Conservation (phyloP, 805 yeast species). For the Hanseniaspora vineae region DNA sequence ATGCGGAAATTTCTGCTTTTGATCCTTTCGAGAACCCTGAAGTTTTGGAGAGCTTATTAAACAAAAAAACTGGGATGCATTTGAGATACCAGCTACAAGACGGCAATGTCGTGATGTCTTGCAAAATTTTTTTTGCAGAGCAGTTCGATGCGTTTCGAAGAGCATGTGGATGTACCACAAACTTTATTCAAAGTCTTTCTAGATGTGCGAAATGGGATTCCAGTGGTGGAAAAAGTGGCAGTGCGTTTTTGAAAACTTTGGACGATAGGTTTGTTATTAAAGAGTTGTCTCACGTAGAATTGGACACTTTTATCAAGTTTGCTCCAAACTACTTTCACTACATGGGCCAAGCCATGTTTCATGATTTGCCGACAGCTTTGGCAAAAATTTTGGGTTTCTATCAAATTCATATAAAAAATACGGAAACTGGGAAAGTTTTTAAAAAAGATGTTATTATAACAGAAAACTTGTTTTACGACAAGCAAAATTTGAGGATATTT, state of each 20-base stretch:
- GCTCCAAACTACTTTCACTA: conserved; percentile 96
- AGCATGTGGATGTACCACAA: conserved; percentile 64
- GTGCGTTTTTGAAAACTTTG: conserved; percentile 80
- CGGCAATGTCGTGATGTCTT: conserved; percentile 68
- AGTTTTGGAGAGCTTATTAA: conserved; percentile 52
- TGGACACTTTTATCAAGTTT: conserved; percentile 87
- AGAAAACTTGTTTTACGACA: conserved; percentile 87
- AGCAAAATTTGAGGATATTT: conserved; percentile 72
- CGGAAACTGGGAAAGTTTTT: conserved; percentile 59
- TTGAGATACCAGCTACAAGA: conserved; percentile 85
- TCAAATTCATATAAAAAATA: conserved; percentile 79
- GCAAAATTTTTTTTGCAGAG: conserved; percentile 90
- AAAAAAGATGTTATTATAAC: conserved; percentile 86
- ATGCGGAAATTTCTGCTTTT: background rate
- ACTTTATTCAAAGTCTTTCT: conserved; percentile 78
- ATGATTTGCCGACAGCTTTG: conserved; percentile 85
- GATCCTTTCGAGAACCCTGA: conserved; percentile 12
- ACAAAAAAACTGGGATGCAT: conserved; percentile 78
- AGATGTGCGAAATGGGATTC: conserved; percentile 94
- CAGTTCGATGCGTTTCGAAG: conserved; percentile 90
- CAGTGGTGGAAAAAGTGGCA: conserved; percentile 93
- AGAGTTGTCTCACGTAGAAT: conserved; percentile 74
- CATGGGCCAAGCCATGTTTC: conserved; percentile 89
- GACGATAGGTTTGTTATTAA: conserved; percentile 85
- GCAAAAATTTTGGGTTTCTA: conserved; percentile 94